These are phyloP conservation scores for Vitellaria paradoxa DNA, from an alignment of 179 eudicot genomes.

Conservation along the genomic window DNA sequence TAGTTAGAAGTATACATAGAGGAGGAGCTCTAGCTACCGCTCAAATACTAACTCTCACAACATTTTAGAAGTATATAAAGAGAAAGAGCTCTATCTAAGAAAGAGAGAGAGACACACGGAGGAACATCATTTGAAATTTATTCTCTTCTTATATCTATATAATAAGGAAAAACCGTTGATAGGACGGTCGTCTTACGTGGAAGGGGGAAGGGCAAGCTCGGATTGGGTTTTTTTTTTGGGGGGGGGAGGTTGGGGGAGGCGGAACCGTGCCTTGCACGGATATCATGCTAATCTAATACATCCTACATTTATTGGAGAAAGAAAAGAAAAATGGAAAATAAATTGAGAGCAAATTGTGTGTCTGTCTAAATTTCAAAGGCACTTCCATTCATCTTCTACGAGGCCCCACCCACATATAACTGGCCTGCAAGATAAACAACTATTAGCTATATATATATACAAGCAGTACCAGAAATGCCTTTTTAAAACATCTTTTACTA, in stretches of 20 bases:
- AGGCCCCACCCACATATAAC: conserved; percentile 3
- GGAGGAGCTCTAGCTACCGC: too few species aligned
- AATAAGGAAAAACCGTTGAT: too few species aligned
- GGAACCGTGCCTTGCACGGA: too few species aligned
- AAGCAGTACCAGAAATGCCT: background rate
- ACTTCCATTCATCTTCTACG: conserved; percentile 15
- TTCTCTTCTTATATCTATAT: background rate
- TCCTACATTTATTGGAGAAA: background rate
- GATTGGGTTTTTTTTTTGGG: too few species aligned
- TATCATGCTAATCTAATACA: background rate
- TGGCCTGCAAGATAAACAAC: conserved; percentile 13
- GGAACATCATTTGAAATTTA: background rate
- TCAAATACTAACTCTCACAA: too few species aligned
- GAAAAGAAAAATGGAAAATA: background rate
- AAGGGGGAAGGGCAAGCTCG: too few species aligned
- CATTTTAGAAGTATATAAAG: background rate
- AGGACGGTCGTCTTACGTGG: too few species aligned
- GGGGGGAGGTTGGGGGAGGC: too few species aligned
- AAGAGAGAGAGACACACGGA: background rate
- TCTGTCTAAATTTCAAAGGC: conserved; percentile 17
- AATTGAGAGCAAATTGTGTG: conserved; percentile 6
- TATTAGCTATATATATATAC: background rate
- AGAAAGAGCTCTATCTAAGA: background rate
- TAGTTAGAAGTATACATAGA: too few species aligned
- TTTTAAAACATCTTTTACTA: background rate